These are phyloP conservation scores for Trichoderma sp. DNA, from an alignment of 2,329 filamentous ascomycete species.

Conservation along the genomic window DNA sequence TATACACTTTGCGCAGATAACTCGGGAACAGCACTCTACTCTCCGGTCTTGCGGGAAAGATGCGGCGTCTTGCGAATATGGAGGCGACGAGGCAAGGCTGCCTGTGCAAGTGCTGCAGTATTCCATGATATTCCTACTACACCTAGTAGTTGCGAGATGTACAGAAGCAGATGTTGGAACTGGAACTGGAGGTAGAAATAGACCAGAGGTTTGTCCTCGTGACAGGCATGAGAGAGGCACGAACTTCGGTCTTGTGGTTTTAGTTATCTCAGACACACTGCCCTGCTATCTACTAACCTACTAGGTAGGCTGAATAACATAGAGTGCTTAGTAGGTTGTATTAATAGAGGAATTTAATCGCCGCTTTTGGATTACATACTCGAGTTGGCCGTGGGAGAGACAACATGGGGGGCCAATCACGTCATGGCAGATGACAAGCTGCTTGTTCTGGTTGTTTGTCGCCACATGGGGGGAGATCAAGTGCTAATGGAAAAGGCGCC, in stretches of 20 bases:
- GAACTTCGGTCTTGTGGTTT: background rate
- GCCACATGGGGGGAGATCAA: background rate
- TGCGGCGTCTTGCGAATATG: slow-evolving; percentile 55
- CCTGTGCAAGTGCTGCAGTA: slow-evolving; percentile 70
- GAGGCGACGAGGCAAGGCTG: slow-evolving; percentile 54
- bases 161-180: background rate
- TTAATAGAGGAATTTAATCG: background rate
- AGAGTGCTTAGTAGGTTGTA: background rate
- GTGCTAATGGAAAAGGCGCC: background rate
- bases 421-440: slow-evolving; percentile 12
- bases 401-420: slow-evolving; percentile 2
- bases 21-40: slow-evolving; percentile 65
- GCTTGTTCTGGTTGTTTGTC: background rate
- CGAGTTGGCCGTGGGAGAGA: background rate
- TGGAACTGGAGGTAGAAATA: background rate
- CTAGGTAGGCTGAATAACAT: background rate
- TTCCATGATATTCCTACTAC: slow-evolving; percentile 30
- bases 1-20: slow-evolving; percentile 71
- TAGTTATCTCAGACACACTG: background rate
- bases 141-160: background rate
- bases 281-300: background rate
- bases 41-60: slow-evolving; percentile 56
- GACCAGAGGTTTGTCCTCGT: background rate
- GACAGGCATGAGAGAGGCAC: background rate
- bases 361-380: slow-evolving; percentile 9